Evolutionary conservation across 73 alveolate species (phyloP), one percentile per base, ranked within the genome.

Genomic region (Uronychia setigera): DNA sequence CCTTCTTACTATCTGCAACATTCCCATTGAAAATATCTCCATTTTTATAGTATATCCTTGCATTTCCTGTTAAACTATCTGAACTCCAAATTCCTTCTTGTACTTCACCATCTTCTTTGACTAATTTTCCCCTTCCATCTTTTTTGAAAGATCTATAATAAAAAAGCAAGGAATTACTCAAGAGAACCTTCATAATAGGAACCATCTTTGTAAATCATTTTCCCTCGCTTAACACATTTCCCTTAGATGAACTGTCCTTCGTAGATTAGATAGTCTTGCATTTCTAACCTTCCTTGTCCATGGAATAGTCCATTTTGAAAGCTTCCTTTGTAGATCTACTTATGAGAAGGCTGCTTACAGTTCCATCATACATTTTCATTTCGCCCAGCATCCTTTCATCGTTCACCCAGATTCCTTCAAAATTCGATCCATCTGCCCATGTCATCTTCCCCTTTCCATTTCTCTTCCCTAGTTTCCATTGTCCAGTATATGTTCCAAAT

Each of bases 361-460:
- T 13, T 13, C 30, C 30, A 67, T 67, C 79, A 13, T 1, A 1
- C 79, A 67, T 25, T 30, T 67, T 67, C 79, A 67, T 67, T 26
- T 26, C 32, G 14, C 79, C 79, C 1, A 5, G 5, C 14, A 26
- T 1, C 30, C 79, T 67, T 28, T 67, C 79, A 30, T 67, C 79
- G 79, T 26, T 67, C 14, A 26, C 32, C 79, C 79, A 67, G 32
- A 26, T 67, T 26, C 79, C 79, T 67, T 67, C 29, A 30, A 26
- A 67, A 9, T 67, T 5, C 5, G 79, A 26, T 9, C 32, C 32
- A 67, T 67, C 79, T 13, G 29, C 5, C 79, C 79, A 67, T 26
- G 29, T 28, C 79, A 67, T 67, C 26, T 28, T 67, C 32, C 79
- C 79, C 26, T 67, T 28, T 25, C 79, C 79, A 26, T 67, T 67